Evolutionary conservation across 257 asterid genomes (phyloP).

Genomic region (Schizonepeta tenuifolia): DNA sequence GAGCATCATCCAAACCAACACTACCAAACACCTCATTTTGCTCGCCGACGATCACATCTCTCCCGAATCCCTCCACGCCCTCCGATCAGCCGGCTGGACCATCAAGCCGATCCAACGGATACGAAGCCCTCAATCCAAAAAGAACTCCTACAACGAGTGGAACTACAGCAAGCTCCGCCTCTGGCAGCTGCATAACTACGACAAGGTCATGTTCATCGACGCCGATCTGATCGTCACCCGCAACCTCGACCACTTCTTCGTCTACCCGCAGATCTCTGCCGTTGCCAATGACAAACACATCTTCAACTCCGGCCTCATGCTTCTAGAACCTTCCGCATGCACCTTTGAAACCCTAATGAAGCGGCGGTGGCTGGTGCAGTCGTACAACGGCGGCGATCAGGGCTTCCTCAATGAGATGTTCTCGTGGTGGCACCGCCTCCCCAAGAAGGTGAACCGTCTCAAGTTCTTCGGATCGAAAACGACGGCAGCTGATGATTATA

Average conservation of each 20-base stretch:
- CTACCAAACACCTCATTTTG: constrained; percentile 66
- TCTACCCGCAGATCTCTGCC: constrained; percentile 63
- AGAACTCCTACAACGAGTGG: constrained; percentile 68
- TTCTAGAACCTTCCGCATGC: constrained; percentile 74
- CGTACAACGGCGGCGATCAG: constrained; percentile 88
- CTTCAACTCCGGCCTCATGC: constrained; percentile 79
- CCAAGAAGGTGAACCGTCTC: constrained; percentile 48
- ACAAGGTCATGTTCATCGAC: constrained; percentile 73
- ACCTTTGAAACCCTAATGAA: constrained; percentile 58
- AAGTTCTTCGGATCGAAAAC: constrained; percentile 35
- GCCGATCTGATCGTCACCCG: constrained; percentile 58
- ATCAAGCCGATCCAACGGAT: constrained; percentile 53
- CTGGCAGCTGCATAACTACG: constrained; percentile 67
- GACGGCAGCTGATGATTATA: neutral
- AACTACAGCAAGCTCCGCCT: constrained; percentile 84
- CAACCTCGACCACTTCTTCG: constrained; percentile 61
- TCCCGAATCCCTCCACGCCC: constrained; percentile 42
- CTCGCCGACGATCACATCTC: constrained; percentile 66
- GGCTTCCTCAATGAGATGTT: constrained; percentile 77
- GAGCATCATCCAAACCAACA: constrained; percentile 57
- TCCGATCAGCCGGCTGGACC: constrained; percentile 69
- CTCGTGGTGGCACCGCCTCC: constrained; percentile 82
- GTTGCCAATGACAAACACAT: constrained; percentile 41
- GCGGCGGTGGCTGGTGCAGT: constrained; percentile 41
- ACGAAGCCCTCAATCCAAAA: constrained; percentile 55